Evolutionary conservation across 1,284 basidiomycete species (phyloP).

Genomic region (Fomitopsis betulina): DNA sequence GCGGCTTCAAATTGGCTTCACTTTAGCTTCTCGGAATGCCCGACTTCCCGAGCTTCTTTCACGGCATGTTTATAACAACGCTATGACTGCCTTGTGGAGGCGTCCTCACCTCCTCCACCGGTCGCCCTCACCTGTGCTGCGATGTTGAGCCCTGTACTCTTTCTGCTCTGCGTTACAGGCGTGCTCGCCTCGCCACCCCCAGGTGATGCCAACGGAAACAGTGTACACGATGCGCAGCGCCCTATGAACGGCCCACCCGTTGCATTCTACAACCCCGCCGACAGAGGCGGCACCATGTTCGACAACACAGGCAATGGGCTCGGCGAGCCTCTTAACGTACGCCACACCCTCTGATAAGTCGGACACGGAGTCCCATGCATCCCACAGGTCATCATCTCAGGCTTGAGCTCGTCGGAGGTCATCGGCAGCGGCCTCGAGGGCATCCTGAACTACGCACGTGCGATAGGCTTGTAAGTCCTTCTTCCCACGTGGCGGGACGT

Average conservation of each 20-base stretch:
- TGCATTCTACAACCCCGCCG: constrained; percentile 40
- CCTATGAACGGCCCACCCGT: constrained; percentile 7
- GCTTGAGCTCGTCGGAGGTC: constrained; percentile 59
- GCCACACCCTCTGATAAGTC: constrained; percentile 9
- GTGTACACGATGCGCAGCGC: too few species aligned
- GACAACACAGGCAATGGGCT: constrained; percentile 39
- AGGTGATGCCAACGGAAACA: background rate
- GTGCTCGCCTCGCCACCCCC: background rate
- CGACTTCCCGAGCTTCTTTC: background rate
- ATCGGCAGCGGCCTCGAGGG: constrained; percentile 54
- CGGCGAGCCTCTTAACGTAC: constrained; percentile 70
- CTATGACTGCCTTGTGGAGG: background rate
- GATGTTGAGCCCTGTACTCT: background rate
- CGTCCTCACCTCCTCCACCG: background rate
- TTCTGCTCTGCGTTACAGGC: background rate
- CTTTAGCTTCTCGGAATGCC: background rate
- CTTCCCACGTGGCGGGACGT: background rate
- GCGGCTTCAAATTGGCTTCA: background rate
- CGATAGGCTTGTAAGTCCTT: constrained; percentile 3
- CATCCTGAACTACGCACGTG: constrained; percentile 47
- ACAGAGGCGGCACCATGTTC: constrained; percentile 50
- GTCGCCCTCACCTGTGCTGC: background rate
- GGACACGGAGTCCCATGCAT: constrained; percentile 11
- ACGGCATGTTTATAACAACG: background rate
- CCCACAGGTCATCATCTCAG: constrained; percentile 56